Conservation (phyloP, 148 eudicot genomes). For the Nyssa sinensis region DNA sequence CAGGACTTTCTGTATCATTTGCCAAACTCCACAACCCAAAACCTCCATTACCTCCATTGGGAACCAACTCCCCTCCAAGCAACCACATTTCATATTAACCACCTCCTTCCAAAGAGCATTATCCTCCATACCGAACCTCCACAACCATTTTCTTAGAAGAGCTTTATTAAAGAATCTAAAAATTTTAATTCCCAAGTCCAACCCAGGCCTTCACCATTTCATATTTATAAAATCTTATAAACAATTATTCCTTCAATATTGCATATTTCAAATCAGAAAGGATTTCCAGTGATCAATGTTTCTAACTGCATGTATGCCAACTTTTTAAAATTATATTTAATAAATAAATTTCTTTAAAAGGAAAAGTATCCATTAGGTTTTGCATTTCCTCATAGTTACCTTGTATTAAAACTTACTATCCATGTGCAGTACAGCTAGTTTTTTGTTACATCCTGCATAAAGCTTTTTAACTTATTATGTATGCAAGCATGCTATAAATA, state of each 20-base stretch:
- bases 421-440: background rate
- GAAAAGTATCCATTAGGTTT: background rate
- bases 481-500: background rate
- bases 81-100: too few species aligned
- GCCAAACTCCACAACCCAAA: too few species aligned
- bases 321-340: background rate
- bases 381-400: conserved; percentile 5
- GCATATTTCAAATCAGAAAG: background rate
- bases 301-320: background rate
- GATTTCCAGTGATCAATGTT: background rate
- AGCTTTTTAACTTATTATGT: background rate
- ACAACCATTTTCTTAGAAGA: too few species aligned
- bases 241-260: background rate
- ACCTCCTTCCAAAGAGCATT: too few species aligned
- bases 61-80: too few species aligned
- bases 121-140: too few species aligned
- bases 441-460: background rate
- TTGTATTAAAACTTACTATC: background rate
- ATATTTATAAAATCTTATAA: background rate
- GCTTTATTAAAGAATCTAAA: too few species aligned
- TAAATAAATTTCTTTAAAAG: background rate
- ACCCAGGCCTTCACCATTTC: background rate
- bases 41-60: too few species aligned
- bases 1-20: too few species aligned
- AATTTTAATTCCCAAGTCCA: too few species aligned